phyloP scores from a whole-genome alignment of 495 filamentous ascomycete genomes.

The Bathelium albidoporum region DNA sequence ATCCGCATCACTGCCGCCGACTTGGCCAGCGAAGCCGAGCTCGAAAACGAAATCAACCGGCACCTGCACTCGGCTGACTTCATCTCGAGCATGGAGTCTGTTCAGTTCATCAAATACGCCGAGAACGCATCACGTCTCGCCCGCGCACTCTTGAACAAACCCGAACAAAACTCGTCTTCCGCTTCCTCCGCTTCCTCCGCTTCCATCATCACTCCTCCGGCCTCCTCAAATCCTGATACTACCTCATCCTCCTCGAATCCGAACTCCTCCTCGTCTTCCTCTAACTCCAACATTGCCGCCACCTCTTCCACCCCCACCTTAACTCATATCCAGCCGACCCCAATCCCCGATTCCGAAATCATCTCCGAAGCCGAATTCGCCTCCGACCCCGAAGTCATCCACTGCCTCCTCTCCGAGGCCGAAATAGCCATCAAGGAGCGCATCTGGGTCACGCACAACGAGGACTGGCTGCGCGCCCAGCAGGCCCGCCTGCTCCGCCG shows the following conservation, averaged over 20 bases:
- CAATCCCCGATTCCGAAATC: not conserved
- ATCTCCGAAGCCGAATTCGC: conserved; percentile 60
- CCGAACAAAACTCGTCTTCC: not conserved
- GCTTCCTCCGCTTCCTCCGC: not conserved
- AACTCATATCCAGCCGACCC: no score
- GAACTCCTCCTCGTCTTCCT: no score
- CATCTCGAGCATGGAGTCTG: conserved; percentile 8
- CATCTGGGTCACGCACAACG: conserved; percentile 90
- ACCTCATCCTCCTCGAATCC: no score
- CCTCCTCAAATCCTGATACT: not conserved
- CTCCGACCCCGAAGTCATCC: conserved; percentile 71
- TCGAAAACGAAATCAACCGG: conserved; percentile 27
- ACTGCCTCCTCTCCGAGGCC: conserved; percentile 57
- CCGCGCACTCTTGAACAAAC: not conserved
- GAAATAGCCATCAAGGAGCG: conserved; percentile 72
- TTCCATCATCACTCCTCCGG: not conserved
- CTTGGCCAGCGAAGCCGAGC: conserved; percentile 24
- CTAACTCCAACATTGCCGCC: no score
- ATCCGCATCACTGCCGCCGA: conserved; percentile 25
- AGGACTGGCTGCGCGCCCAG: conserved; percentile 73
- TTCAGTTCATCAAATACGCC: conserved; percentile 8
- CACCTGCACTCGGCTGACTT: conserved; percentile 13
- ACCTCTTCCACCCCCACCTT: no score
- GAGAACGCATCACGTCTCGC: conserved; percentile 7
- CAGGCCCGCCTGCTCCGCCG: conserved; percentile 64